A percentile compares a stretch with the other conserved stretches of the same genome.
These are phyloP conservation scores for Penicillium longicatenatum DNA, from an alignment of 495 filamentous ascomycete species.

Conservation along the genomic window DNA sequence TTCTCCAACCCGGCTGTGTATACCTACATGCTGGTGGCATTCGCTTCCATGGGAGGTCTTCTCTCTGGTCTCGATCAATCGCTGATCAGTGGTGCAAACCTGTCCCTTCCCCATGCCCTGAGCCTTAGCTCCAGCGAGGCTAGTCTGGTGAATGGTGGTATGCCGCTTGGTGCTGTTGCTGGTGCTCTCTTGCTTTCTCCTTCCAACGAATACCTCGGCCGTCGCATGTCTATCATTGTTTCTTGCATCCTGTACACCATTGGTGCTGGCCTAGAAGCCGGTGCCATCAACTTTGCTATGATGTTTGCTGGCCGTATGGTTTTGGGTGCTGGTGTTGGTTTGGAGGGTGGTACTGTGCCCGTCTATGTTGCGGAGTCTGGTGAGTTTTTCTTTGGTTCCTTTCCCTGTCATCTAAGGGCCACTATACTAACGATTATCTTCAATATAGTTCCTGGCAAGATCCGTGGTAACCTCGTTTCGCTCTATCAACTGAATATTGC, in stretches of 20 bases:
- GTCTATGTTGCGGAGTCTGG: slow-evolving; percentile 55
- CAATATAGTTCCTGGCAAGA: slow-evolving; percentile 44
- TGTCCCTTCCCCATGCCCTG: slow-evolving; percentile 54
- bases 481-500: slow-evolving; percentile 67
- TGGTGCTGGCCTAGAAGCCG: slow-evolving; percentile 60
- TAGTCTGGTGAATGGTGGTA: slow-evolving; percentile 59
- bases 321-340: slow-evolving; percentile 59
- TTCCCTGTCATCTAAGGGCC: not conserved
- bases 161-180: slow-evolving; percentile 61
- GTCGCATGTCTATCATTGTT: slow-evolving; percentile 60
- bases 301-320: slow-evolving; percentile 61
- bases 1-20: slow-evolving; percentile 47
- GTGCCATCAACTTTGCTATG: slow-evolving; percentile 61
- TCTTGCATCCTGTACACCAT: slow-evolving; percentile 60
- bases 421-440: slow-evolving; percentile 31
- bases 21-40: slow-evolving; percentile 62
- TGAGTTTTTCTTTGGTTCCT: slow-evolving; percentile 25
- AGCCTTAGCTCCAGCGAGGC: slow-evolving; percentile 44
- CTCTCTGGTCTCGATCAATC: slow-evolving; percentile 65
- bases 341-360: slow-evolving; percentile 63
- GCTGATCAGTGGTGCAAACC: slow-evolving; percentile 60
- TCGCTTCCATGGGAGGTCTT: slow-evolving; percentile 63
- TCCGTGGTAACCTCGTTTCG: slow-evolving; percentile 63
- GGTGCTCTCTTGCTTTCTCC: slow-evolving; percentile 61
- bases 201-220: slow-evolving; percentile 58